Base-by-base conservation (phyloP, 257 asterid genomes). In the Solanum phureja region DNA sequence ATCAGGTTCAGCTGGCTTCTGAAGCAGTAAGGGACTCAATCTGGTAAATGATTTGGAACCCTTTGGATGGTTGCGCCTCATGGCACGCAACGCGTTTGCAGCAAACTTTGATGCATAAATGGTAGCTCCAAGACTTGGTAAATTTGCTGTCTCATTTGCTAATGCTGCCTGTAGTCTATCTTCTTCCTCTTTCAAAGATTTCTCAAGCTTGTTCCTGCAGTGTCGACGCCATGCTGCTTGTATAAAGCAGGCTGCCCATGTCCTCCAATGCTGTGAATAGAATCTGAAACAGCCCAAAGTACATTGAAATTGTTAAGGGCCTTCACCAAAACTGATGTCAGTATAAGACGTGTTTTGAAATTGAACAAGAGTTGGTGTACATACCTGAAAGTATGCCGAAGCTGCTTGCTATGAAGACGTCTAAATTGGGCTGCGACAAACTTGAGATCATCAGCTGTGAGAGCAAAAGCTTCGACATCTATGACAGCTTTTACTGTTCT, bases 1-100 rank as follows among this genome's bases (percentile, higher is more conserved):
- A 91, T 94, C 96, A 23, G 94, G 95, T 88, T 94, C 96, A 11
- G 93, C 83, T 9, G 98, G 96, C 90, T 94, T 94, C 94, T 90
- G 95, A 88, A 89, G 95, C 87, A 92, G 86, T 19, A 93, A 83
- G 24, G 95, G 87, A 8, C 93, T 88, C 77, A 92, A 23, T 40
- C 82, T 85, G 8, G 94, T 93, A 10, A 94, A 86, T 37, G 91
- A 23, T 83, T 84, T 86, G 83, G 89, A 71, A 40, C 56, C 81
- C 37, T 7, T 87, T 9, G 68, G 85, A 64, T 81, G 85, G 68
- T 81, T 81, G 68, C 16, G 68, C 85, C 85, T 37, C 68, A 7
- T 62, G 10, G 83, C 89, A 52, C 86, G 89, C 8, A 93, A 68
- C 34, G 91, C 92, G 37, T 92, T 92, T 24, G 90, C 90, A n/a